Evolutionary conservation across 164 flowering plant genomes (phyloP).

Genomic region (Stephania cephalantha): DNA sequence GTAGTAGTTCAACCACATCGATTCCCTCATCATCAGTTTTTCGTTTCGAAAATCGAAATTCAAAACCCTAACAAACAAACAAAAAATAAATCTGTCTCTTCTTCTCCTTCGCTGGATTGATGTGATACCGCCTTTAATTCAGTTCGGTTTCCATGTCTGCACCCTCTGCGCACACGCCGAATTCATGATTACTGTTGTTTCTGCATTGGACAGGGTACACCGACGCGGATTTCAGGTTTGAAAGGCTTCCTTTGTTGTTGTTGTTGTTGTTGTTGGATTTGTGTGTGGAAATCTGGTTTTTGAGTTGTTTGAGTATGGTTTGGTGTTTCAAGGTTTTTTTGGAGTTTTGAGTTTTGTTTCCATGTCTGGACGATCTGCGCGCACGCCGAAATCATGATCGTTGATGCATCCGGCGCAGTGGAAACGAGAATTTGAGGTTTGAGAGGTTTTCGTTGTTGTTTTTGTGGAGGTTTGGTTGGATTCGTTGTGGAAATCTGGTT

Average conservation of each 20-base stretch:
- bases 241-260: background rate
- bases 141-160: background rate
- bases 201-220: background rate
- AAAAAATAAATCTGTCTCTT: too few species aligned
- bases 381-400: background rate
- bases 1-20: too few species aligned
- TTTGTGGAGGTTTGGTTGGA: background rate
- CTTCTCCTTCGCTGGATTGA: slow-evolving; percentile 6
- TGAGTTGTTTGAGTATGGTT: background rate
- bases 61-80: too few species aligned
- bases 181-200: too few species aligned
- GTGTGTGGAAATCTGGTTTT: background rate
- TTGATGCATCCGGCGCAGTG: background rate
- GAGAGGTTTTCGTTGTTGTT: too few species aligned
- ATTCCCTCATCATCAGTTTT: background rate
- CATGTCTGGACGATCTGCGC: background rate
- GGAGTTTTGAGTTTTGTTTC: background rate
- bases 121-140: background rate
- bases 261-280: background rate
- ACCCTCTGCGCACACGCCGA: background rate
- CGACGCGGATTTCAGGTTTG: background rate
- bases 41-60: too few species aligned
- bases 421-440: background rate
- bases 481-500: background rate
- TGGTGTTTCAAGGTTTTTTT: too few species aligned